phyloP scores from a whole-genome alignment of 345 rosid genomes.

The Nasturtium officinale region DNA sequence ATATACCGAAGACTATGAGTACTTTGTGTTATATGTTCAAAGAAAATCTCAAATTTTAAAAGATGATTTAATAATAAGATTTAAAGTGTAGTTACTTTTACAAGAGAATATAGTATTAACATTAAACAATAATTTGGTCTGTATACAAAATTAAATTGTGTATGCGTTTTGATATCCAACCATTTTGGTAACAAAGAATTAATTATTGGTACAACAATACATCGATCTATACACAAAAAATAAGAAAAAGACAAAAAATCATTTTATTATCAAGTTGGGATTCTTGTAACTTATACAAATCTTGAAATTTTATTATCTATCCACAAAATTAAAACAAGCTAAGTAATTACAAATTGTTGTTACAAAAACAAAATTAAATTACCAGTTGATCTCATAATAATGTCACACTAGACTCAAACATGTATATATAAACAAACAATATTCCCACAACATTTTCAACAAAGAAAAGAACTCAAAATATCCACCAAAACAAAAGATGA shows the following conservation, averaged over 20 bases:
- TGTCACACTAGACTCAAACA: not conserved
- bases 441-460: constrained; percentile 10
- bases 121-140: not conserved
- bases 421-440: constrained; percentile 10
- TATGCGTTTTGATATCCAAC: constrained; percentile 15
- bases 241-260: not conserved
- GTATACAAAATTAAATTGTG: not conserved
- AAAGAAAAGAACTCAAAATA: constrained; percentile 10
- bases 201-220: not conserved
- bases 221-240: not conserved
- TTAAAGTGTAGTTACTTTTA: constrained; percentile 11
- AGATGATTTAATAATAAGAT: constrained; percentile 17
- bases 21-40: not conserved
- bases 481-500: not conserved
- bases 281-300: constrained; percentile 27
- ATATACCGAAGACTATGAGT: constrained; percentile 17
- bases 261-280: not conserved
- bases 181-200: not conserved
- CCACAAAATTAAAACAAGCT: constrained; percentile 1
- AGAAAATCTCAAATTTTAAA: constrained; percentile 4
- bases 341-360: constrained; percentile 23
- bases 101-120: not conserved
- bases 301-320: constrained; percentile 9
- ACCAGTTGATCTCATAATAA: constrained; percentile 30
- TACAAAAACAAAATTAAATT: constrained; percentile 33